These are phyloP conservation scores for Heterobasidion irregulare DNA, from an alignment of 1,284 basidiomycete genomes.

Conservation along the genomic window DNA sequence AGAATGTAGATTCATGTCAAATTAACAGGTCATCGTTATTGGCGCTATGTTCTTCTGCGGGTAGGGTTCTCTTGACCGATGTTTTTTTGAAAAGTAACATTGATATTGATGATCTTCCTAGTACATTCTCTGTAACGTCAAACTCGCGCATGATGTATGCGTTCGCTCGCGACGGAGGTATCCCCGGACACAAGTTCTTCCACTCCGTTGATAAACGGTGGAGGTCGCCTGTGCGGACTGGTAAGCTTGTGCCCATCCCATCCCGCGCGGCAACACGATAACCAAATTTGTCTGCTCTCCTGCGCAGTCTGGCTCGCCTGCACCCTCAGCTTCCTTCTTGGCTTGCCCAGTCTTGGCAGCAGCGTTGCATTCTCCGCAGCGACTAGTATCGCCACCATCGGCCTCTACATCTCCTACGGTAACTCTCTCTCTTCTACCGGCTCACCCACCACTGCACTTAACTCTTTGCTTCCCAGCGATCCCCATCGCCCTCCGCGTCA, in stretches of 20 bases:
- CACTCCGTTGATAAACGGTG: slow-evolving; percentile 50
- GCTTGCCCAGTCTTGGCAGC: slow-evolving; percentile 62
- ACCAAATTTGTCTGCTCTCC: background rate
- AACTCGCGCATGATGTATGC: slow-evolving; percentile 80
- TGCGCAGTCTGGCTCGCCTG: slow-evolving; percentile 66
- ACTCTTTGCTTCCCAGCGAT: slow-evolving; percentile 31
- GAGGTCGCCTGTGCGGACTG: slow-evolving; percentile 60
- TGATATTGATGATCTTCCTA: slow-evolving; percentile 20
- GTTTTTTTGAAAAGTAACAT: slow-evolving; percentile 36
- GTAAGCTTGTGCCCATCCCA: slow-evolving; percentile 23
- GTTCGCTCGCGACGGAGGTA: slow-evolving; percentile 62
- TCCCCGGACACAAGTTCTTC: slow-evolving; percentile 61
- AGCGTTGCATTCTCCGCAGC: slow-evolving; percentile 68
- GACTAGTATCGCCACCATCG: slow-evolving; percentile 71
- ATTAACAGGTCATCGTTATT: slow-evolving; percentile 48
- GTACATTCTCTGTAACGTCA: slow-evolving; percentile 66
- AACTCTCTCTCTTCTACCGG: slow-evolving; percentile 5
- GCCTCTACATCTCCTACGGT: slow-evolving; percentile 70
- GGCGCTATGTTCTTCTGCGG: slow-evolving; percentile 69
- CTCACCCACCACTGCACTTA: background rate
- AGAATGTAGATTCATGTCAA: background rate
- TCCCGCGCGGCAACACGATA: background rate
- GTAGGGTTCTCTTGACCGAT: slow-evolving; percentile 19
- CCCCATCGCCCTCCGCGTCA: slow-evolving; percentile 57
- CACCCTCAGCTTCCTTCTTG: slow-evolving; percentile 67